Evolutionary conservation across 345 rosid species (phyloP).

Genomic region (Cardamine occulta): DNA sequence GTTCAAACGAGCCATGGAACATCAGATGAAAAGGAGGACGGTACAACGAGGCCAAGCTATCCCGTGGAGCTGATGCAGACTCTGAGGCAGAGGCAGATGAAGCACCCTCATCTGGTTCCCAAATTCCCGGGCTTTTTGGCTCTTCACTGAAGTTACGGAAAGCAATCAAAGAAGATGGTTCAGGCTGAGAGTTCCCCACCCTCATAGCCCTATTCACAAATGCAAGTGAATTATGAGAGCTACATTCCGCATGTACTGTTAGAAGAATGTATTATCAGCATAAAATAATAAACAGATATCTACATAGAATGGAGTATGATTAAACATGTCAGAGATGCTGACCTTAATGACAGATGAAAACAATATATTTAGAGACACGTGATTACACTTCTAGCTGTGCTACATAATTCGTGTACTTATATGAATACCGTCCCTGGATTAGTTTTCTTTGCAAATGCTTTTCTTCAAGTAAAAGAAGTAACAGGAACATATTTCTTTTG

Average conservation of each 20-base stretch:
- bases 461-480: background rate
- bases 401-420: background rate
- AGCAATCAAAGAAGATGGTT: constrained; percentile 69
- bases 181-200: constrained; percentile 52
- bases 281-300: background rate
- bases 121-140: constrained; percentile 78
- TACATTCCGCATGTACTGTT: constrained; percentile 6
- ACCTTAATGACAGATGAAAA: background rate
- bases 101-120: constrained; percentile 55
- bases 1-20: constrained; percentile 90
- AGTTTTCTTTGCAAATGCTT: background rate
- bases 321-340: background rate
- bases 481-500: background rate
- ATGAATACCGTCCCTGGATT: background rate
- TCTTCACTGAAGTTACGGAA: constrained; percentile 93
- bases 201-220: constrained; percentile 57
- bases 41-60: constrained; percentile 89
- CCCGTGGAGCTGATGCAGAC: constrained; percentile 54
- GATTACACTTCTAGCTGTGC: background rate
- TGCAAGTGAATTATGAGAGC: constrained; percentile 24
- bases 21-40: constrained; percentile 93
- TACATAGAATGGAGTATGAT: background rate
- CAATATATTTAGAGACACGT: background rate
- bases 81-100: constrained; percentile 47
- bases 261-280: constrained; percentile 10